Evolutionary conservation across 202 grass and related monocot genomes (phyloP), one percentile per base, ranked within the genome.

Genomic region (Schoenoplectus tabernaemontani): DNA sequence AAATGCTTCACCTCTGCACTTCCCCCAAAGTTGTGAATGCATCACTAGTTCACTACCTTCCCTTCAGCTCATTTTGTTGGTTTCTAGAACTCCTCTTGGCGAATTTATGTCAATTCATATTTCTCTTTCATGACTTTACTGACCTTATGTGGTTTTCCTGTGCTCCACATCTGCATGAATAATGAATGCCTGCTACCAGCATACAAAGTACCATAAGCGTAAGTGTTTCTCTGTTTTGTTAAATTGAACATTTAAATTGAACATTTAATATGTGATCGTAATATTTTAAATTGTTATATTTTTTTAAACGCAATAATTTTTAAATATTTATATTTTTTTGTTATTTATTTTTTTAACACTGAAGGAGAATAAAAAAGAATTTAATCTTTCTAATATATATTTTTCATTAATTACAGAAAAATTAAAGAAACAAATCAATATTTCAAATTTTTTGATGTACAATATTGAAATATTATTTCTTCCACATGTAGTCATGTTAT

Each of bases 1-100:
- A 98, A 95, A 98, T 98, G 96, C 91, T 98, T 82, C 84, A 98
- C 90, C 96, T 98, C 48, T 98, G 91, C 91, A 98, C 91, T 83
- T 95, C 96, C 78, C 96, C 89, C 19, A 95, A 98, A 98, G 81
- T 98, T 89, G 96, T 98, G 96, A 95, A 95, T 26, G 95, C 83
- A 85, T n/a, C n/a, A n/a, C n/a, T n/a, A n/a, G n/a, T n/a, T 91
- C 64, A 73, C 63, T 87, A 85, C 81, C 75, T 85, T 82, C 59
- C 79, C 43, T 83, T 39, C 53, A 80, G 34, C 82, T 91, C 64
- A 61, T 50, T 76, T 88, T 71, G 67, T 56, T 86, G 77, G 58
- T 16, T 47, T 30, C 59, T 38, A 56, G 2, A 48, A 74, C 41
- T 11, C 13, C 17, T 30, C 24, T 78, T 30, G n/a, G n/a, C n/a